Base-by-base conservation (phyloP, 257 asterid genomes). In the Hygrophila difformis region DNA sequence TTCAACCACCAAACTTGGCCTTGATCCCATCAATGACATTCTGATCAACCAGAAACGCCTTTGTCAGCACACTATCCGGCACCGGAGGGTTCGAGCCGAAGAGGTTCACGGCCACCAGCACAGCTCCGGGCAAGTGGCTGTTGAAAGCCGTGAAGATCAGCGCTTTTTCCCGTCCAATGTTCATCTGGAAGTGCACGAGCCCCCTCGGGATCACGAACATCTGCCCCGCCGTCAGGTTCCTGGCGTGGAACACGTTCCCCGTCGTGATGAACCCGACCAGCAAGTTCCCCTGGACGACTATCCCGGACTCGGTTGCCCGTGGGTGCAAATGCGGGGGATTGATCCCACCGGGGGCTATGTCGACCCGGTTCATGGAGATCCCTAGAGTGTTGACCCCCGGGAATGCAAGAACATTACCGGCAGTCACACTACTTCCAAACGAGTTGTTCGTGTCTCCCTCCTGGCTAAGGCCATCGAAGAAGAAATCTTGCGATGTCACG, bases 251-350 rank as follows among this genome's bases (percentile, higher is more conserved):
- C 39, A 37, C 57, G 14, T 79, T 63, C 14, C 53, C 55, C 0
- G 87, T 60, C 0, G 82, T 56, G 2, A 83, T 40, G 13, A 80
- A 48, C n/a, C 92, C 87, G 8, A 63, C 82, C 0, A 72, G 66
- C 20, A 84, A 16, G 39, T 51, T 59, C 45, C 93, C 81, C 12
- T 53, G 46, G 1, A 75, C 14, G 15, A 84, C 66, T 10, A 84
- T n/a, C 1, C 81, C 79, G 0, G 67, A 31, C 15, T 84, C 83
- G 0, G 81, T 16, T 2, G 88, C 82, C 1, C 86, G 69, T 2
- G 88, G 86, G 40, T 84, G 94, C 12, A 58, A 46, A 41, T 84
- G 93, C 1, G 81, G 82, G 1, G 81, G 83, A 13, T 70, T 75
- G 0, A 75, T 16, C 4, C 85, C 85, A 0, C 79, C 88, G 0